Evolutionary conservation across 1,284 basidiomycete genomes (phyloP).

Genomic region (Meira nashicola): DNA sequence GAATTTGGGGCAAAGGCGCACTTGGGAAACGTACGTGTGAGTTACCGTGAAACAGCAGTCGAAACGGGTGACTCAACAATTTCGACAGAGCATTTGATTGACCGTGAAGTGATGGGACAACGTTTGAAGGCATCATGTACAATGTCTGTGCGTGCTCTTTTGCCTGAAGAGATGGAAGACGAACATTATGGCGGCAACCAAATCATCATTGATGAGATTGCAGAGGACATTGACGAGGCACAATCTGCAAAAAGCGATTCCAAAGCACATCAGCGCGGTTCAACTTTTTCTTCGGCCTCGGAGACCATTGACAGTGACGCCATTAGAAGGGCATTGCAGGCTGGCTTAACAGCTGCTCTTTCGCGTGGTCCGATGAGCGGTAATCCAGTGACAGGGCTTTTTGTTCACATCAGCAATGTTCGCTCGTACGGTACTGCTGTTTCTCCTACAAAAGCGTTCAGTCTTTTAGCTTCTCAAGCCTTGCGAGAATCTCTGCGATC

Average conservation of each 20-base stretch:
- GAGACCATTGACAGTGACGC: slow-evolving; percentile 20
- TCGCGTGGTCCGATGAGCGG: slow-evolving; percentile 44
- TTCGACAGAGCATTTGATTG: slow-evolving; percentile 22
- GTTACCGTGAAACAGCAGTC: slow-evolving; percentile 67
- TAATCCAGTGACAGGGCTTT: slow-evolving; percentile 35
- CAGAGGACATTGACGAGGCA: neutral
- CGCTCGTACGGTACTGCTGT: slow-evolving; percentile 32
- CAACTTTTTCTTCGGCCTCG: neutral
- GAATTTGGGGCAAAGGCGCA: slow-evolving; percentile 76
- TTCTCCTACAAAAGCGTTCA: slow-evolving; percentile 30
- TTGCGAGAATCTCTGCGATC: slow-evolving; percentile 30
- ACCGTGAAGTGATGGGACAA: slow-evolving; percentile 41
- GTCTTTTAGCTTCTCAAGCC: slow-evolving; percentile 24
- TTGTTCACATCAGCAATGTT: slow-evolving; percentile 25
- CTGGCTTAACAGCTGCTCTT: slow-evolving; percentile 32
- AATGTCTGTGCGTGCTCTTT: slow-evolving; percentile 23
- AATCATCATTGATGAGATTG: slow-evolving; percentile 22
- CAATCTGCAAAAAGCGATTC: slow-evolving; percentile 7
- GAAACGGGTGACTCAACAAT: neutral
- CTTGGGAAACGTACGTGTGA: slow-evolving; percentile 71
- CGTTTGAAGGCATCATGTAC: slow-evolving; percentile 28
- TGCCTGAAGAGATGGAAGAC: slow-evolving; percentile 22
- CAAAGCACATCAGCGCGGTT: too few species aligned
- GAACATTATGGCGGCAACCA: slow-evolving; percentile 31
- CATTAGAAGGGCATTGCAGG: slow-evolving; percentile 19